Evolutionary conservation across 2,329 filamentous ascomycete species (phyloP).

Genomic region (Apiospora pterosperma): DNA sequence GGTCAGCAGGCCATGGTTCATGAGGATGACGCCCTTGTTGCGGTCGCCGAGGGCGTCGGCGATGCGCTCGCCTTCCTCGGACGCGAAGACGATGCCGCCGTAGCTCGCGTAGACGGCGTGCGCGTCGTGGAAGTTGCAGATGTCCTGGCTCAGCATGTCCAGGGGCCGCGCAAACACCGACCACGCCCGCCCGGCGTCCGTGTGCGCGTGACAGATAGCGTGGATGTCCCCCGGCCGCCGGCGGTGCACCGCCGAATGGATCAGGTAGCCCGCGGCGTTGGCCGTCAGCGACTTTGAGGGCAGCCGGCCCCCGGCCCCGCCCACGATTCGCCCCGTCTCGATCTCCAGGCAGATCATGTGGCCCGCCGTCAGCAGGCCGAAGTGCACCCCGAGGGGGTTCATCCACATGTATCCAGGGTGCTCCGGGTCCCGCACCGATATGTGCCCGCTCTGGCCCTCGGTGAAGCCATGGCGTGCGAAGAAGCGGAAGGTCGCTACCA

Average conservation of each 20-base stretch:
- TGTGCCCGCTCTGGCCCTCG: slow-evolving; percentile 55
- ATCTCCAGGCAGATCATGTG: slow-evolving; percentile 67
- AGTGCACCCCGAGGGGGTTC: slow-evolving; percentile 63
- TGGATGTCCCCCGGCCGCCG: slow-evolving; percentile 57
- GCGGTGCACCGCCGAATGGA: slow-evolving; percentile 67
- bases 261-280: slow-evolving; percentile 67
- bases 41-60: slow-evolving; percentile 56
- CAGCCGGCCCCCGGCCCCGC: slow-evolving; percentile 56
- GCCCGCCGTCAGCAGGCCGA: slow-evolving; percentile 59
- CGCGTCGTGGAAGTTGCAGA: slow-evolving; percentile 61
- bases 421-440: slow-evolving; percentile 64
- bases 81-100: slow-evolving; percentile 50
- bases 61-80: slow-evolving; percentile 63
- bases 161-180: slow-evolving; percentile 59
- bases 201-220: slow-evolving; percentile 68
- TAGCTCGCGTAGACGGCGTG: slow-evolving; percentile 62
- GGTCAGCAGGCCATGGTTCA: slow-evolving; percentile 71
- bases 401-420: slow-evolving; percentile 63
- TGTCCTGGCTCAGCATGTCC: slow-evolving; percentile 70
- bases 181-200: slow-evolving; percentile 65
- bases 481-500: slow-evolving; percentile 66
- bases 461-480: slow-evolving; percentile 64
- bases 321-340: slow-evolving; percentile 55
- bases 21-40: slow-evolving; percentile 60
- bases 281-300: slow-evolving; percentile 24